A percentile compares a stretch with the other conserved stretches of the same genome.
Evolutionary conservation across 441 rosid species (phyloP).

Genomic region (Omphalea diandra): DNA sequence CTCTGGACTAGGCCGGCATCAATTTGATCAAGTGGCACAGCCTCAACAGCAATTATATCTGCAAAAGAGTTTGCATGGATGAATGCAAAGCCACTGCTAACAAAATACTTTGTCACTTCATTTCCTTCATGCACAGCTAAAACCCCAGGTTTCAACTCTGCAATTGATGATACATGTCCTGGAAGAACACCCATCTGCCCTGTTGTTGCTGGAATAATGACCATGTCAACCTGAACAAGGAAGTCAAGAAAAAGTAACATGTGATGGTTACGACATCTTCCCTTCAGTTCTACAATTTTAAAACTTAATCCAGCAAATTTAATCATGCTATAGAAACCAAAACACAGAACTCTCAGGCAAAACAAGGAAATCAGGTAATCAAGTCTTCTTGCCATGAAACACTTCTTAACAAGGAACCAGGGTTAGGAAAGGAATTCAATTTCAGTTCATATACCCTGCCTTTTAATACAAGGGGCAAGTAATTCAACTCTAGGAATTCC

Average conservation of each 20-base stretch:
- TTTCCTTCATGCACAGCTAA: slow-evolving; percentile 72
- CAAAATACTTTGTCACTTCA: slow-evolving; percentile 53
- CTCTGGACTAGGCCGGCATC: slow-evolving; percentile 68
- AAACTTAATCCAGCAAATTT: background rate
- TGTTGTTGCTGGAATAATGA: slow-evolving; percentile 77
- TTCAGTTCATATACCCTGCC: no score
- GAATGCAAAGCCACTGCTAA: slow-evolving; percentile 81
- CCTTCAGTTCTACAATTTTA: background rate
- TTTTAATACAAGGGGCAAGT: no score
- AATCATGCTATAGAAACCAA: background rate
- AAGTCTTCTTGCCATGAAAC: no score
- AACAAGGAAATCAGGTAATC: background rate
- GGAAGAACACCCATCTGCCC: slow-evolving; percentile 92
- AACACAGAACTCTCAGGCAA: background rate
- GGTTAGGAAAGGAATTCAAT: no score
- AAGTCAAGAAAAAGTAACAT: background rate
- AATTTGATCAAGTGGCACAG: slow-evolving; percentile 61
- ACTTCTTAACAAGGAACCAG: no score
- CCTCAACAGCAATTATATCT: slow-evolving; percentile 67
- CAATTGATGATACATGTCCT: slow-evolving; percentile 75
- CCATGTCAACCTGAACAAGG: slow-evolving; percentile 74
- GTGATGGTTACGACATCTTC: background rate
- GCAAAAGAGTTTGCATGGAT: slow-evolving; percentile 74
- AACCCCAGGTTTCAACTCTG: slow-evolving; percentile 80
- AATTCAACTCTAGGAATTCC: no score